Evolutionary conservation across 805 yeast species (phyloP), one percentile per base, ranked within the genome.

Genomic region (Monosporozyma yasuniensis): DNA sequence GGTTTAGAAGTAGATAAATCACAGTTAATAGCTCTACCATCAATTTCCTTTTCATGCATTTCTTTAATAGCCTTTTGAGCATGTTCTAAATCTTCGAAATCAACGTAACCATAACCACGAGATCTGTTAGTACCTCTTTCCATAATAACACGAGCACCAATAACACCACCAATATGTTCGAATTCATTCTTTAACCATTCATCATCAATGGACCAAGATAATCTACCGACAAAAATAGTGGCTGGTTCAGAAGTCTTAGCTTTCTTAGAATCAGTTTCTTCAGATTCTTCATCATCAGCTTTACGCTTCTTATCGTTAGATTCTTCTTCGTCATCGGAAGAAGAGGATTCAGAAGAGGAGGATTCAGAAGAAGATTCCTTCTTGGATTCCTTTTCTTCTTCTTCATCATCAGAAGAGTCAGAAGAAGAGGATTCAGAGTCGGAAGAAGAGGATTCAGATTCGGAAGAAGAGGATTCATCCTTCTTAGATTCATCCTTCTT

Each of bases 51-150:
- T 66, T 96, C 98, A 73, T 89, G 96, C 80, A 76, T 78, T 67
- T 83, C 87, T 54, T 74, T 74, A 54, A 91, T 70, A 9, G 98
- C 98, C 71, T 83, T 84, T 70, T 87, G 89, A 58, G 97, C 99
- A 54, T 74, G 75, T 25, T 79, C 78, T 64, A 79, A 80, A 62
- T 77, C 72, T 61, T 80, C 88, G 66, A 93, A 93, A 69, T 93
- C 99, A 70, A 93, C 96, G 74, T 93, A 93, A 69, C 95, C 95
- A 78, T 87, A 91, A 70, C 99, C 99, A 78, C 91, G 84, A 50
- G 96, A 88, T 74, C 87, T 86, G 61, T 90, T 93, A 52, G 95
- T 79, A 54, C 84, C 85, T 74, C 93, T 85, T 72, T 93, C 98
- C 71, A 82, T 80, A 68, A 93, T 87, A 58, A 93, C 96, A 74